Evolutionary conservation across 2,329 filamentous ascomycete species (phyloP).

Genomic region (Bipolaris sorokiniana): DNA sequence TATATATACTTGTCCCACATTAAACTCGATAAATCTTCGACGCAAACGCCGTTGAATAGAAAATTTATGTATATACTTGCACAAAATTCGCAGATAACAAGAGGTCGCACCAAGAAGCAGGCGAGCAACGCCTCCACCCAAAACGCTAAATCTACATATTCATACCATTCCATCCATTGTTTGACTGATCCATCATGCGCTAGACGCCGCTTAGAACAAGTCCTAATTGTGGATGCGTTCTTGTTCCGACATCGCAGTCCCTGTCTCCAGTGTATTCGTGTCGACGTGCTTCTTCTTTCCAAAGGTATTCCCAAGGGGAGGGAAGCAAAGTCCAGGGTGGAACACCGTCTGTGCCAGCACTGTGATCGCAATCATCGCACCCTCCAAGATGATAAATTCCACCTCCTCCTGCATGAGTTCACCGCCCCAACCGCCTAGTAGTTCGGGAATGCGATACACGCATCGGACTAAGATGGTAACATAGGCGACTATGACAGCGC

Average conservation of each 20-base stretch:
- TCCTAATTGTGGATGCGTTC: not conserved
- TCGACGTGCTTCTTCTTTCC: slow-evolving; percentile 12
- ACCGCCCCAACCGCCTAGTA: slow-evolving; percentile 52
- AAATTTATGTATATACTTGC: not conserved
- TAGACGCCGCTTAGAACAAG: not conserved
- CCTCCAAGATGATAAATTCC: slow-evolving; percentile 58
- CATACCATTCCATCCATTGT: not conserved
- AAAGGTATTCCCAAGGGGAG: slow-evolving; percentile 23
- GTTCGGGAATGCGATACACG: slow-evolving; percentile 56
- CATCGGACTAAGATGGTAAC: slow-evolving; percentile 55
- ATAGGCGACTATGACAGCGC: slow-evolving; percentile 48
- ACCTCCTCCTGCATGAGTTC: slow-evolving; percentile 54
- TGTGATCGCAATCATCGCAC: slow-evolving; percentile 57
- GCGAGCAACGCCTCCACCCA: not conserved
- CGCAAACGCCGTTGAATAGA: not conserved
- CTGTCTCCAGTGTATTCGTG: slow-evolving; percentile 3
- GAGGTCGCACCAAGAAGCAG: not conserved
- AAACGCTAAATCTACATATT: not conserved
- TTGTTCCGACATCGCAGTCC: slow-evolving; percentile 14
- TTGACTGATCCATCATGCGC: not conserved
- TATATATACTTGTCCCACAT: not conserved
- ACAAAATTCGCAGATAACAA: not conserved
- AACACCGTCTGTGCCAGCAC: slow-evolving; percentile 52
- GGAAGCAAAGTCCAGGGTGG: slow-evolving; percentile 51
- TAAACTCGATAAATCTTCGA: not conserved